Base-by-base conservation (phyloP, 129 eudicot species). In the Sambucus nigra region DNA sequence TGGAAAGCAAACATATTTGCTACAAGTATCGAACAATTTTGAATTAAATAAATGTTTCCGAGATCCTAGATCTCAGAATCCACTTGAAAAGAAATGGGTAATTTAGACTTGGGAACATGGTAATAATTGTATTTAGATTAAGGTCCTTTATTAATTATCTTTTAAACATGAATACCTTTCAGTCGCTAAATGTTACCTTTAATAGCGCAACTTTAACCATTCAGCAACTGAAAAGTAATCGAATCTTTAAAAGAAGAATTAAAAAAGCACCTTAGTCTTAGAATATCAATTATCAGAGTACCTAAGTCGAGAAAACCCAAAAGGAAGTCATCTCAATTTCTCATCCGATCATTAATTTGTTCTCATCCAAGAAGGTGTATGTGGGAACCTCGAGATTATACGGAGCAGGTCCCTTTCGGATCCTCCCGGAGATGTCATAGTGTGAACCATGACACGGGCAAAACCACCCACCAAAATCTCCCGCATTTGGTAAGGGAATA, bases 391-490 rank as follows among this genome's bases (percentile, higher is more conserved):
- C 86, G 25, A 79, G 73, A 22, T 79, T 79, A 60, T 66, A 74
- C 20, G 86, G 86, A 13, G 86, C 86, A 0, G 86, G 86, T 0
- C 86, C 86, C 76, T 79, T 79, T 16, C 86, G 78, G 39, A 79
- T 79, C 64, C 86, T 74, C 33, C 86, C 86, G 20, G 86, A 79
- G 31, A 79, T 79, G 33, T 79, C 86, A 20, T 79, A 79, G 51
- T 79, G 86, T 38, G 86, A 79, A 23, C 86, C 86, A 18, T 79
- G 86, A 53, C 86, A 79, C 0, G 86, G 86, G 61, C 86, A 79
- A 68, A 79, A 79, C 86, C 86, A 79, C 14, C 86, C 86, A 24
- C 78, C 78, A 31, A 44, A 79, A 49, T 79, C 86, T 45, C 86
- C 86, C 26, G 86, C 81, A 67, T 79, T 79, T 5, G 86, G 86